Conservation (phyloP, 2,329 filamentous ascomycete species). For the Hirsutella rhossiliensis region DNA sequence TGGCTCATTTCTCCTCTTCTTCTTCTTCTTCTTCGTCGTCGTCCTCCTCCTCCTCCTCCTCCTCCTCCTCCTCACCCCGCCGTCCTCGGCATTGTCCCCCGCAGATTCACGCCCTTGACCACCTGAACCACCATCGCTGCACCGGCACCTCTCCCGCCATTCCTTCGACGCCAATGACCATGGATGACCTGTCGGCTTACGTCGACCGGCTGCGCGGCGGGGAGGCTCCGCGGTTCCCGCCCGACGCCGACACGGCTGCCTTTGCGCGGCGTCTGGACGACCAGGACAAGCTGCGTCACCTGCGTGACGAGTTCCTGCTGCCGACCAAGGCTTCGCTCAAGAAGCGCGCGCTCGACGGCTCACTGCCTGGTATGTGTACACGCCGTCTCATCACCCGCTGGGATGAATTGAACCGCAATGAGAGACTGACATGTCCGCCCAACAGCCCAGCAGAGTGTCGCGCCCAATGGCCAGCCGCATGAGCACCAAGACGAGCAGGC, state of each 20-base stretch:
- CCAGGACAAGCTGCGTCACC: slow-evolving; percentile 44
- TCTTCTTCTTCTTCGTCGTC: no score
- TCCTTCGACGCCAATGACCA: slow-evolving; percentile 6
- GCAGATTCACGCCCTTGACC: no score
- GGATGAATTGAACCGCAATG: not conserved
- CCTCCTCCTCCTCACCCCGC: no score
- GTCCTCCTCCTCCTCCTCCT: no score
- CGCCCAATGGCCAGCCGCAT: slow-evolving; percentile 10
- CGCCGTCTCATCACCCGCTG: no score
- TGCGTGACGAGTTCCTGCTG: slow-evolving; percentile 63
- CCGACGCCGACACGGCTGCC: slow-evolving; percentile 30
- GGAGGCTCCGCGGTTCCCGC: slow-evolving; percentile 30
- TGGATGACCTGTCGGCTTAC: slow-evolving; percentile 26
- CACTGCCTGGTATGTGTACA: slow-evolving; percentile 28
- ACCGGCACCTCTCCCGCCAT: no score
- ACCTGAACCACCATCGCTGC: no score
- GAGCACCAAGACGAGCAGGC: slow-evolving; percentile 15
- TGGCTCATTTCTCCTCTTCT: no score
- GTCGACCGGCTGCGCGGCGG: slow-evolving; percentile 29
- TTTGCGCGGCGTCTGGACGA: slow-evolving; percentile 44
- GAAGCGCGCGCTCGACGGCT: slow-evolving; percentile 43
- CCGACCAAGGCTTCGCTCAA: slow-evolving; percentile 62
- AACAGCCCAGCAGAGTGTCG: not conserved
- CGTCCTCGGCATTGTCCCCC: no score
- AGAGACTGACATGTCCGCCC: not conserved